These are phyloP conservation scores for Fusarium circinatum DNA, from an alignment of 2,329 filamentous ascomycete species.

Conservation along the genomic window DNA sequence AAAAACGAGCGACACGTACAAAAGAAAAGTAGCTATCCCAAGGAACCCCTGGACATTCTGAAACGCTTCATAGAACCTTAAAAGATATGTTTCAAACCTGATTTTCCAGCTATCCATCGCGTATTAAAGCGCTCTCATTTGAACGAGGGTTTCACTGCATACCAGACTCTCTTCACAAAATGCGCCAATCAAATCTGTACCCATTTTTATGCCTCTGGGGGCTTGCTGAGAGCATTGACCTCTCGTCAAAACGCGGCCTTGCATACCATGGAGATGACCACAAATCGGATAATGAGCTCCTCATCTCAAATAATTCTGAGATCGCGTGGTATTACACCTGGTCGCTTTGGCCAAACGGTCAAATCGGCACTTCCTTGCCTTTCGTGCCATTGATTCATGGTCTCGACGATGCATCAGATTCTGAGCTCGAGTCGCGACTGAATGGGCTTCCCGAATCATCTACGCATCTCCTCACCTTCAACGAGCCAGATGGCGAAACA, in stretches of 20 bases:
- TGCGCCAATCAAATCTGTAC: slow-evolving; percentile 10
- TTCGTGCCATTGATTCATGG: slow-evolving; percentile 55
- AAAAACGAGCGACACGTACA: slow-evolving; percentile 16
- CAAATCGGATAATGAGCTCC: slow-evolving; percentile 47
- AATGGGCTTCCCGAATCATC: slow-evolving; percentile 47
- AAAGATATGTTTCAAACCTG: slow-evolving; percentile 22
- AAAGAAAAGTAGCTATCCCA: not conserved
- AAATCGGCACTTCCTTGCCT: slow-evolving; percentile 40
- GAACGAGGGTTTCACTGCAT: not conserved
- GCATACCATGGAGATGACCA: slow-evolving; percentile 42
- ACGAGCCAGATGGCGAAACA: slow-evolving; percentile 55
- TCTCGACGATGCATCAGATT: slow-evolving; percentile 47
- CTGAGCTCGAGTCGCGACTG: slow-evolving; percentile 42
- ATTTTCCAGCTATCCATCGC: not conserved
- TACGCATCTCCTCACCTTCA: slow-evolving; percentile 54
- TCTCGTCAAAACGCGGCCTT: slow-evolving; percentile 39
- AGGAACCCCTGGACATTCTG: slow-evolving; percentile 25
- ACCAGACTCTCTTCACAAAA: not conserved
- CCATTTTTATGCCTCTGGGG: slow-evolving; percentile 2
- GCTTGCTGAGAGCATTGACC: slow-evolving; percentile 9
- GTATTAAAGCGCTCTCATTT: not conserved
- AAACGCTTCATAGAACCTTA: slow-evolving; percentile 3
- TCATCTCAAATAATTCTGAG: slow-evolving; percentile 50
- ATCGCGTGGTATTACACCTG: slow-evolving; percentile 58
- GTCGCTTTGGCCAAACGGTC: slow-evolving; percentile 47